Conservation (phyloP, 108 stramenopile genomes). For the Schizochytrium sp. region DNA sequence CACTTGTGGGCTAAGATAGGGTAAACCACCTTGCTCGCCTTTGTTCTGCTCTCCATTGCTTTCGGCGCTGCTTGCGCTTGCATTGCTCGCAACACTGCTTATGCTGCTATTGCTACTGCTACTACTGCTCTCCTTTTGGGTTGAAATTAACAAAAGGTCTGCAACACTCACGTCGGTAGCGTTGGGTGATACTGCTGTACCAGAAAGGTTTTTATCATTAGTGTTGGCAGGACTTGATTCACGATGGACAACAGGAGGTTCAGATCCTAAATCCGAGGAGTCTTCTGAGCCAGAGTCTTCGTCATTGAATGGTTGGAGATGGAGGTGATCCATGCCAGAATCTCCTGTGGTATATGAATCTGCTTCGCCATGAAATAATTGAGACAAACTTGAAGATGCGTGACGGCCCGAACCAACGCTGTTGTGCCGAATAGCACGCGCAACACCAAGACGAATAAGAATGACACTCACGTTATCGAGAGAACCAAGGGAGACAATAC, state of each 20-base stretch:
- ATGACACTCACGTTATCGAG: slow-evolving; percentile 31
- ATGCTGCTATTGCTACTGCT: too few relatives aligned
- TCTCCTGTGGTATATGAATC: slow-evolving; percentile 22
- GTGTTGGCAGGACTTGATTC: too few relatives aligned
- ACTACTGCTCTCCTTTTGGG: too few relatives aligned
- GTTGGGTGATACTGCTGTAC: too few relatives aligned
- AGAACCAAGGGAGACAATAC: not conserved
- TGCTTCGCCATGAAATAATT: not conserved
- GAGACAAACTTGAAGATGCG: not conserved
- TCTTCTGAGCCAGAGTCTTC: not conserved
- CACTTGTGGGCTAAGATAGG: slow-evolving; percentile 18
- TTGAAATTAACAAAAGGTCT: too few relatives aligned
- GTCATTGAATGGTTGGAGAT: not conserved
- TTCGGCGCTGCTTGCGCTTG: too few relatives aligned
- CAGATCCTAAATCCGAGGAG: not conserved
- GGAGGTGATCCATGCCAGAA: slow-evolving; percentile 21
- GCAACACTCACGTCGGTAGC: too few relatives aligned
- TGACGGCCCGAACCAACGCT: not conserved
- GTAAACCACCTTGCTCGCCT: too few relatives aligned
- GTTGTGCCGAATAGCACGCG: not conserved
- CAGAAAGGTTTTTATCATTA: too few relatives aligned
- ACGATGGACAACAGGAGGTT: not conserved
- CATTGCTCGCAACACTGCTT: too few relatives aligned
- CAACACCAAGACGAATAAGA: not conserved
- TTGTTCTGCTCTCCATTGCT: too few relatives aligned